Percentiles rank a stretch among this genome's conserved stretches.
Evolutionary conservation across 108 stramenopile species (phyloP).

Genomic region (Phaeodactylum tricornutum): DNA sequence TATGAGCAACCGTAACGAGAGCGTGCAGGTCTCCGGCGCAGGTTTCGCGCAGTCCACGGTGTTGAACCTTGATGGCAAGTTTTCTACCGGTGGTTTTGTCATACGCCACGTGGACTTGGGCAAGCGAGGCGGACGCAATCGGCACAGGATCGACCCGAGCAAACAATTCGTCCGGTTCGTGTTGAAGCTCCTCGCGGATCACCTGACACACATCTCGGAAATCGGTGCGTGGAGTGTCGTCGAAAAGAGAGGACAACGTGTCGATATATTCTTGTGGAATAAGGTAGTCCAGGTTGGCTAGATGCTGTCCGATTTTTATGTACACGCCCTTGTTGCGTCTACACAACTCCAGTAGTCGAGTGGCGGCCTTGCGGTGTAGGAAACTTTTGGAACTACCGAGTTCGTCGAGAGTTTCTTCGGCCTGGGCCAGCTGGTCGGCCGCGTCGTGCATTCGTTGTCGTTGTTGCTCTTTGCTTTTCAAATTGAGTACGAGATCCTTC

Average conservation of each 20-base stretch:
- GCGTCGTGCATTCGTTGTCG: conserved; percentile 45
- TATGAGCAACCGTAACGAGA: conserved; percentile 51
- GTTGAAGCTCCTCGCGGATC: conserved; percentile 72
- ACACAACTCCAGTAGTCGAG: conserved; percentile 71
- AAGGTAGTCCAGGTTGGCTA: conserved; percentile 87
- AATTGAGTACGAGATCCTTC: conserved; percentile 1
- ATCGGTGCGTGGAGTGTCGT: conserved; percentile 56
- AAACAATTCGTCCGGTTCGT: conserved; percentile 66
- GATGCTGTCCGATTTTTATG: conserved; percentile 87
- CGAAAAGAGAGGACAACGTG: conserved; percentile 62
- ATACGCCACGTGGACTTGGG: conserved; percentile 80
- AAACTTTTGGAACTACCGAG: conserved; percentile 1
- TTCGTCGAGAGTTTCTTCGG: conserved; percentile 19
- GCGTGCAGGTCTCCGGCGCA: conserved; percentile 76
- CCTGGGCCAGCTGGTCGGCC: conserved; percentile 37
- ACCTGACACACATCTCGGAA: conserved; percentile 40
- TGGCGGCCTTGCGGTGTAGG: conserved; percentile 46
- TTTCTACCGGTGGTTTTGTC: conserved; percentile 59
- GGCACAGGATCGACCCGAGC: conserved; percentile 65
- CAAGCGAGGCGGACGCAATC: conserved; percentile 87
- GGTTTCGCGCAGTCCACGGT: conserved; percentile 80
- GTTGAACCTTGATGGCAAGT: conserved; percentile 90
- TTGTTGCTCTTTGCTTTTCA: conserved; percentile 23
- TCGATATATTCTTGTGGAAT: conserved; percentile 80
- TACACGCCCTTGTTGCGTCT: conserved; percentile 77